Conservation (phyloP, 2,329 filamentous ascomycete genomes). For the Hypoxylon sp. region DNA sequence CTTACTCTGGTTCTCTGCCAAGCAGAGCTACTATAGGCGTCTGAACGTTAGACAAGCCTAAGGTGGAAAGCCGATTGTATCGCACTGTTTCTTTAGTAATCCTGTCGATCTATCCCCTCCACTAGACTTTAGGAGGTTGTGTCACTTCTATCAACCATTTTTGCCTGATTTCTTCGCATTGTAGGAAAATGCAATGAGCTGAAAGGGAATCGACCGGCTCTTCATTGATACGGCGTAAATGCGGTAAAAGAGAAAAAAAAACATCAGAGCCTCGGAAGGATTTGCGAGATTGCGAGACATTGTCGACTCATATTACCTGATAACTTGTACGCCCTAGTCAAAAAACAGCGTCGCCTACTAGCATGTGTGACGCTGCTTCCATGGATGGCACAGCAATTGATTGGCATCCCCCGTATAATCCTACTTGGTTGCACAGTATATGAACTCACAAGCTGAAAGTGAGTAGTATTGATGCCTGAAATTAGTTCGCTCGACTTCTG, state of each 20-base stretch:
- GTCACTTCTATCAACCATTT: slow-evolving; percentile 24
- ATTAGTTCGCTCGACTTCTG: slow-evolving; percentile 30
- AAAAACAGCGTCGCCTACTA: slow-evolving; percentile 8
- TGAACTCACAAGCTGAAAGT: slow-evolving; percentile 17
- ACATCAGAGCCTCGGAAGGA: slow-evolving; percentile 23
- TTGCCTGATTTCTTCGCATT: slow-evolving; percentile 30
- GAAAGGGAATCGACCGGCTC: slow-evolving; percentile 26
- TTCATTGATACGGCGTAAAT: slow-evolving; percentile 1
- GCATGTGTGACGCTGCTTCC: slow-evolving; percentile 24
- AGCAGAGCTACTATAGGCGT: slow-evolving; percentile 34
- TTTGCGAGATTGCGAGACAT: slow-evolving; percentile 22
- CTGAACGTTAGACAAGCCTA: slow-evolving; percentile 22
- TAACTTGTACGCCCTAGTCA: neutral
- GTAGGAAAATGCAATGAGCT: slow-evolving; percentile 27
- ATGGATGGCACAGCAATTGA: slow-evolving; percentile 17
- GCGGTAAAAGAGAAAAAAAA: slow-evolving; percentile 3
- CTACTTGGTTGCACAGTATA: slow-evolving; percentile 27
- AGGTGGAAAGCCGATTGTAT: slow-evolving; percentile 38
- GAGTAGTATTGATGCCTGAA: slow-evolving; percentile 36
- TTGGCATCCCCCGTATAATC: slow-evolving; percentile 36
- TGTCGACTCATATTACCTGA: slow-evolving; percentile 23
- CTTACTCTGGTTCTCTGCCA: slow-evolving; percentile 40
- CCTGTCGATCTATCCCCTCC: slow-evolving; percentile 37
- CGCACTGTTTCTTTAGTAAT: slow-evolving; percentile 43
- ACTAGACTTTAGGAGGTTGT: slow-evolving; percentile 21